phyloP scores from a whole-genome alignment of 352 stramenopile genomes.

The Pythium insidiosum region DNA sequence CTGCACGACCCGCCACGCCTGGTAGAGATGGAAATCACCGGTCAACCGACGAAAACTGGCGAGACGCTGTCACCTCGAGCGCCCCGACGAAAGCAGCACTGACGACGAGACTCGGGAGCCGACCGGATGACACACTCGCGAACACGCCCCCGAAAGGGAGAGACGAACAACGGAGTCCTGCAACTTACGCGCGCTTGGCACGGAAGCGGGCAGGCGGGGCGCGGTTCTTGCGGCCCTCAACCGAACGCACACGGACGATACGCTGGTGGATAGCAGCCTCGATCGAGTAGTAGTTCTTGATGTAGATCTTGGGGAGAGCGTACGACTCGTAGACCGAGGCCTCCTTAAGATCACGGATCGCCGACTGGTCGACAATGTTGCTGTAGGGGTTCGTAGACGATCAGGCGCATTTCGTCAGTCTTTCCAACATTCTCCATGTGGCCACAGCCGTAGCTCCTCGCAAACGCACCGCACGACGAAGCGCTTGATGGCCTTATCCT shows the following conservation, averaged over 20 bases:
- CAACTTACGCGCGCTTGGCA: slow-evolving; percentile 55
- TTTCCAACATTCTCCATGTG: too few relatives aligned
- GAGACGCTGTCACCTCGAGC: background rate
- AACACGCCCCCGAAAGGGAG: too few relatives aligned
- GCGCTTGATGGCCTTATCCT: slow-evolving; percentile 92
- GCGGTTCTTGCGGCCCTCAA: slow-evolving; percentile 89
- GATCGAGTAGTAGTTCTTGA: slow-evolving; percentile 99
- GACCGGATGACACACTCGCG: too few relatives aligned
- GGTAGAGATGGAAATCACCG: background rate
- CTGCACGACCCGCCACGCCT: slow-evolving; percentile 3
- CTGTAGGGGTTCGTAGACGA: slow-evolving; percentile 28
- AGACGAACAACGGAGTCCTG: slow-evolving; percentile 18
- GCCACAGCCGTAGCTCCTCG: slow-evolving; percentile 1
- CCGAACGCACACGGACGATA: slow-evolving; percentile 97
- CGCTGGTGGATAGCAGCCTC: slow-evolving; percentile 98
- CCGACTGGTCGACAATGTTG: slow-evolving; percentile 99
- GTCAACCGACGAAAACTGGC: background rate
- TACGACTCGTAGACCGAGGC: slow-evolving; percentile 98
- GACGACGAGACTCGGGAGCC: too few relatives aligned
- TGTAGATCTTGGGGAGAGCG: slow-evolving; percentile 99
- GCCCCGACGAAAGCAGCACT: too few relatives aligned
- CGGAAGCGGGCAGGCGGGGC: slow-evolving; percentile 88
- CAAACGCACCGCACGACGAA: slow-evolving; percentile 85
- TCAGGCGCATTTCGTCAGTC: too few relatives aligned
- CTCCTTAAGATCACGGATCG: slow-evolving; percentile 98